Base-by-base conservation (phyloP, 2,329 filamentous ascomycete genomes). In the Claviceps quebecensis region DNA sequence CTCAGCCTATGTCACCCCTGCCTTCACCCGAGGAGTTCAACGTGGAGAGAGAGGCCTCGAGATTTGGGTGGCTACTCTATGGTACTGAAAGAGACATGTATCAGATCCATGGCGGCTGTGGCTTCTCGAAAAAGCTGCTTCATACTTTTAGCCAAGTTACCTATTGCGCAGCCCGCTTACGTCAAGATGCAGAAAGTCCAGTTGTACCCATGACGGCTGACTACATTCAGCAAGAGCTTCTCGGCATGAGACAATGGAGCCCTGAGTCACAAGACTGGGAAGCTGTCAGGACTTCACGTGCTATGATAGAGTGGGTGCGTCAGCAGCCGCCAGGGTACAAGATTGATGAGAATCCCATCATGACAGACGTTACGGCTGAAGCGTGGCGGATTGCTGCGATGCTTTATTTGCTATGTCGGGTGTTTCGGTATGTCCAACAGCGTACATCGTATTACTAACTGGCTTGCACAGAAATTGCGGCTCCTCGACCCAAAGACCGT, bases 301-400 rank as follows among this genome's bases (percentile, higher is more conserved):
- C 55, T 7, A 54, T 60, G 0, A 64, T 64, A 44, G 57, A 62
- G 6, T 65, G 62, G 63, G 62, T 68, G n/a, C 58, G 61, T 19
- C 37, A 45, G 2, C 56, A 55, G 16, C 54, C 59, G 0, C 53
- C 58, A 8, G 56, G 52, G 7, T 63, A 56, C 38, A 44, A 59
- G 1, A 64, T 68, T 17, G 48, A 57, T 19, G 58, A 59, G 2
- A 55, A 61, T n/a, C 45, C 59, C 7, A 58, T 59, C 8, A 71
- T 71, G 69, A 70, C 67, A 0, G 61, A 66, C 37, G 63, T 68
- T 9, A 69, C 68, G 5, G 68, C 68, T 0, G 69, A 71, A 54
- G 65, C 67, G 9, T 71, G 69, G 68, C 65, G 69, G 47, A 52
- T 70, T 39, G 64, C 67, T 4, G 66, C 61, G 5, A 62, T 70